These are phyloP conservation scores for Euphorbia peplus DNA, from an alignment of 345 rosid genomes.

Conservation along the genomic window DNA sequence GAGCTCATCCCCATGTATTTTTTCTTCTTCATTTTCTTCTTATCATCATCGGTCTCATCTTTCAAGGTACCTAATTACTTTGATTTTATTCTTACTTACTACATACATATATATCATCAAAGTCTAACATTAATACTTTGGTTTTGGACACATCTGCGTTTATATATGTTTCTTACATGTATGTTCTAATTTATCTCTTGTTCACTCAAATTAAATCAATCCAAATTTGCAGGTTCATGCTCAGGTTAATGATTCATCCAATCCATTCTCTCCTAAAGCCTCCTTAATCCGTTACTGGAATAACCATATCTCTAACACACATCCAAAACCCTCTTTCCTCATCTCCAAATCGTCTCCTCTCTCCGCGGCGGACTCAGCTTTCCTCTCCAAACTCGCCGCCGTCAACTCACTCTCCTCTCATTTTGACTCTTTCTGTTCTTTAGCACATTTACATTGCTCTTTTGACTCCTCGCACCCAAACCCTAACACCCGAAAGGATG, in stretches of 20 bases:
- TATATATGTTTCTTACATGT: too few relatives aligned
- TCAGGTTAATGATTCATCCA: not conserved
- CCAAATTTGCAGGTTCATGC: not conserved
- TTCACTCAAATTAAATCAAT: not conserved
- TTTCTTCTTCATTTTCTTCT: constrained; percentile 11
- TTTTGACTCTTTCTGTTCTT: constrained; percentile 23
- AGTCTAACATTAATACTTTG: too few relatives aligned
- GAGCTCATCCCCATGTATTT: not conserved
- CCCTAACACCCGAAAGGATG: not conserved
- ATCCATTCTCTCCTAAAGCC: constrained; percentile 28
- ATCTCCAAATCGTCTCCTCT: constrained; percentile 35
- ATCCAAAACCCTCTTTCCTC: constrained; percentile 28
- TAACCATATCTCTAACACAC: constrained; percentile 20
- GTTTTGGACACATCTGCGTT: not conserved
- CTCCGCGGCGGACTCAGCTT: constrained; percentile 23
- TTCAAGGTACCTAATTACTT: constrained; percentile 7
- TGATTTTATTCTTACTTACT: not conserved
- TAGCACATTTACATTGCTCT: constrained; percentile 25
- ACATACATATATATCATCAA: not conserved
- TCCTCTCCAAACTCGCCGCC: constrained; percentile 27
- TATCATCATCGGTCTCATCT: constrained; percentile 1
- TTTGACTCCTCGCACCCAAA: constrained; percentile 12
- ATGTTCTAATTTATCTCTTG: too few relatives aligned
- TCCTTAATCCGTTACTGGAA: constrained; percentile 32
- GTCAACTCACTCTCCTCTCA: constrained; percentile 23